A percentile compares a stretch with the other conserved stretches of the same genome.
Evolutionary conservation across 2,329 filamentous ascomycete species (phyloP).

Genomic region (Xylaria sp.): DNA sequence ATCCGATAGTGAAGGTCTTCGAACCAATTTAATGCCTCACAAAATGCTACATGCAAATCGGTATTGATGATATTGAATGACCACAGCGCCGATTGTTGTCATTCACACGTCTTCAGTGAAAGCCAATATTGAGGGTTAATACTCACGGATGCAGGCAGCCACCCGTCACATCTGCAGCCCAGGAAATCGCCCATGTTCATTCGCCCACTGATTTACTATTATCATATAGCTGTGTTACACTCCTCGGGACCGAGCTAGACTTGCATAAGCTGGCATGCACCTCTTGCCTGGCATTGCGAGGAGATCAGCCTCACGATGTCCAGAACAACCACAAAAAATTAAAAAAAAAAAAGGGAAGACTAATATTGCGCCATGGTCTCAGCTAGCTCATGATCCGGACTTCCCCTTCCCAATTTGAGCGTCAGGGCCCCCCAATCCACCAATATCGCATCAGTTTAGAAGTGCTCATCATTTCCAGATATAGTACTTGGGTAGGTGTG

Average conservation of each 20-base stretch:
- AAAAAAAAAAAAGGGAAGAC: too few species aligned
- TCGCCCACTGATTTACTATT: not conserved
- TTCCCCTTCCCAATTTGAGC: not conserved
- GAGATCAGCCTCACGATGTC: slow-evolving; percentile 1
- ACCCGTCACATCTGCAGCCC: not conserved
- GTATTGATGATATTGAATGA: not conserved
- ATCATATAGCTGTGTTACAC: not conserved
- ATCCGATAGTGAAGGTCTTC: slow-evolving; percentile 17
- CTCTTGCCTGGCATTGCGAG: slow-evolving; percentile 14
- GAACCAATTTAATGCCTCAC: slow-evolving; percentile 5
- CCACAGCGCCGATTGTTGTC: not conserved
- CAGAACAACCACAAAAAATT: not conserved
- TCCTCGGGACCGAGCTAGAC: slow-evolving; percentile 21
- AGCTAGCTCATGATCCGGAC: not conserved
- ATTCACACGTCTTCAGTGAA: not conserved
- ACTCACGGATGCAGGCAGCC: not conserved
- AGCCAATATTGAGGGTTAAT: not conserved
- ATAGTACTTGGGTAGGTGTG: not conserved
- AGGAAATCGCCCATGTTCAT: not conserved
- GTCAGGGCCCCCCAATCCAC: not conserved
- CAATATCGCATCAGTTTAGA: not conserved
- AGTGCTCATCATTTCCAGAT: not conserved
- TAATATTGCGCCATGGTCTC: too few species aligned
- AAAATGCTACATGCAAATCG: not conserved
- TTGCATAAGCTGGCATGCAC: not conserved